phyloP scores from a whole-genome alignment of 768 basidiomycete genomes.

The Podaxis carcinomalis region DNA sequence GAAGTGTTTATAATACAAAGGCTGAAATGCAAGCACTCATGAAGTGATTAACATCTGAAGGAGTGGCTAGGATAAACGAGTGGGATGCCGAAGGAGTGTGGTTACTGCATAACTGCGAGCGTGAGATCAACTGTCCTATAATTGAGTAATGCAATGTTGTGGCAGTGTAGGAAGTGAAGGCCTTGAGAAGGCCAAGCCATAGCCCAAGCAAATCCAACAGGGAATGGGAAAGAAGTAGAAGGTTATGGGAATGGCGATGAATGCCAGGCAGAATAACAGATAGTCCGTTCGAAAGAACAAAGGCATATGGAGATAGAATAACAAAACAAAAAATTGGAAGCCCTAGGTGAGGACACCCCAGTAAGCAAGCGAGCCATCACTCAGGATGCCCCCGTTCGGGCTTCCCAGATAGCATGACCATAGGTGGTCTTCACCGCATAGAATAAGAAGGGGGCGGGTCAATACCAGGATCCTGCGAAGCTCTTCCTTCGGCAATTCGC shows the following conservation, averaged over 20 bases:
- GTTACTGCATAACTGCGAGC: neutral
- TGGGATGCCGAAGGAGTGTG: neutral
- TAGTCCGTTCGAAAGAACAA: neutral
- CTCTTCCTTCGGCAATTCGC: neutral
- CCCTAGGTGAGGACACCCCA: neutral
- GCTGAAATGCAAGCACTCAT: neutral
- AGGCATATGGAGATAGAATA: neutral
- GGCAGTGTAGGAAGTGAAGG: neutral
- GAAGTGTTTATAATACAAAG: neutral
- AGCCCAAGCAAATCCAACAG: neutral
- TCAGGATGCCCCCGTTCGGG: neutral
- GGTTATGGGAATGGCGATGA: neutral
- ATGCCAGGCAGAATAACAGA: neutral
- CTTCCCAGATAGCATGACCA: neutral
- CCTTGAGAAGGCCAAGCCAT: neutral
- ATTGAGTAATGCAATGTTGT: neutral
- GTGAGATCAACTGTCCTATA: no score
- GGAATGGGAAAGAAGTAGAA: neutral
- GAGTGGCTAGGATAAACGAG: conserved; percentile 1
- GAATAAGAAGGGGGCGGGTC: conserved; percentile 9
- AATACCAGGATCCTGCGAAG: neutral
- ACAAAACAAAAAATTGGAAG: neutral
- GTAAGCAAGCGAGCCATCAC: neutral
- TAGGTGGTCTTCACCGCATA: neutral
- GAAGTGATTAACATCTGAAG: neutral